phyloP scores from a whole-genome alignment of 352 stramenopile genomes.

The Phytophthora melonis region DNA sequence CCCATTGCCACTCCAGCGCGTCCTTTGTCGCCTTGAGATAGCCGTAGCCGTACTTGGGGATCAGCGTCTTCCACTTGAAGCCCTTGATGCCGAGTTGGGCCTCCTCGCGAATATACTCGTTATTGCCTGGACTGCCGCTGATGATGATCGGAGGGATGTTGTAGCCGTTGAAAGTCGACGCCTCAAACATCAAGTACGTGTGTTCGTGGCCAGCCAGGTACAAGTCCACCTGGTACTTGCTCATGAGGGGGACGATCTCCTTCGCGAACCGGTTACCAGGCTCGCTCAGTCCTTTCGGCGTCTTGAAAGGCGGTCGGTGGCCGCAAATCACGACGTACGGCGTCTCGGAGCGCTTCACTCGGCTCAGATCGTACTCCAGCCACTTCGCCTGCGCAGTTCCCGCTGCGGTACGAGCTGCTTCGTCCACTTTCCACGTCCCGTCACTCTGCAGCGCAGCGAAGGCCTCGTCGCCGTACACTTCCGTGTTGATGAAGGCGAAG shows the following conservation, averaged over 20 bases:
- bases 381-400: slow-evolving; percentile 55
- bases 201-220: slow-evolving; percentile 79
- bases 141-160: slow-evolving; percentile 77
- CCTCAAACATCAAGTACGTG: slow-evolving; percentile 75
- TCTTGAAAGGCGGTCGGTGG: slow-evolving; percentile 80
- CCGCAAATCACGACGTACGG: slow-evolving; percentile 81
- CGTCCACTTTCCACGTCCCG: slow-evolving; percentile 63
- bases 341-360: slow-evolving; percentile 62
- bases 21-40: slow-evolving; percentile 70
- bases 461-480: slow-evolving; percentile 77
- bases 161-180: slow-evolving; percentile 56
- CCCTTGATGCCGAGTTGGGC: slow-evolving; percentile 58
- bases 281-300: slow-evolving; percentile 47
- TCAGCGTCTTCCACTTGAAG: slow-evolving; percentile 68
- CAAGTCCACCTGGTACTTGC: slow-evolving; percentile 77
- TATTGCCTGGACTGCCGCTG: slow-evolving; percentile 77
- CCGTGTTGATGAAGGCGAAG: slow-evolving; percentile 84
- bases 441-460: slow-evolving; percentile 57
- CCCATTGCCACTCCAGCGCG: slow-evolving; percentile 71
- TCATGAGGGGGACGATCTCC: slow-evolving; percentile 79
- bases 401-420: slow-evolving; percentile 43
- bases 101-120: slow-evolving; percentile 72
- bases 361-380: slow-evolving; percentile 79
- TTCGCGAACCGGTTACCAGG: slow-evolving; percentile 64
- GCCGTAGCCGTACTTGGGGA: slow-evolving; percentile 80